A percentile compares a stretch with the other conserved stretches of the same genome.
These are phyloP conservation scores for Herpetospermum pedunculosum DNA, from an alignment of 306 rosid species.

Conservation along the genomic window DNA sequence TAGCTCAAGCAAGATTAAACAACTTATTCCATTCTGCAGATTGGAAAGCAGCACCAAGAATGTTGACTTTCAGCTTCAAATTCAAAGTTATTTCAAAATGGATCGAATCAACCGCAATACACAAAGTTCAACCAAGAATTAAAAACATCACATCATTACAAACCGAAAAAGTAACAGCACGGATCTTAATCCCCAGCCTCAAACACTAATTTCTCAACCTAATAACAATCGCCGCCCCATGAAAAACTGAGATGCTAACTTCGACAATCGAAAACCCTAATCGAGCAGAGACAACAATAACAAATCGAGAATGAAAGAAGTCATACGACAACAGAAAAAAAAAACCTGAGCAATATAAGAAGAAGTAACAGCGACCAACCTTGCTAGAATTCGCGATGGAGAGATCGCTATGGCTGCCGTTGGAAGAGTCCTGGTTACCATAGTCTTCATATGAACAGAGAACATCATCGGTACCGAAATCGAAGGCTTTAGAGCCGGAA, in stretches of 20 bases:
- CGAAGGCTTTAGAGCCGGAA: slow-evolving; percentile 44
- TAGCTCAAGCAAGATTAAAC: neutral
- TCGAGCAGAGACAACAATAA: neutral
- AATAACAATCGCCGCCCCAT: neutral
- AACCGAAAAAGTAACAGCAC: neutral
- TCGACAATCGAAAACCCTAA: slow-evolving; percentile 4
- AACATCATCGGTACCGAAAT: slow-evolving; percentile 58
- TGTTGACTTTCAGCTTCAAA: neutral
- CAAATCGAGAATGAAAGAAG: neutral
- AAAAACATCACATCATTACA: neutral
- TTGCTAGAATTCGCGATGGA: slow-evolving; percentile 33
- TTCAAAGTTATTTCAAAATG: neutral
- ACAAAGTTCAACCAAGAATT: neutral
- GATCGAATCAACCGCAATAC: neutral
- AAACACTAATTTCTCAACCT: neutral
- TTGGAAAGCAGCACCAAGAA: neutral
- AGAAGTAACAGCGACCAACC: slow-evolving; percentile 22
- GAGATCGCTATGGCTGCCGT: slow-evolving; percentile 40
- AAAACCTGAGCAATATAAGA: neutral
- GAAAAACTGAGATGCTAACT: neutral
- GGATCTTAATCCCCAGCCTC: neutral
- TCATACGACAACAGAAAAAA: neutral
- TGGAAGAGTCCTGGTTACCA: slow-evolving; percentile 39
- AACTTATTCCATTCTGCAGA: neutral
- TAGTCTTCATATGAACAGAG: slow-evolving; percentile 58